A percentile compares a stretch with the other conserved stretches of the same genome.
These are phyloP conservation scores for Mycena sanguinolenta DNA, from an alignment of 768 basidiomycete genomes.

Conservation along the genomic window DNA sequence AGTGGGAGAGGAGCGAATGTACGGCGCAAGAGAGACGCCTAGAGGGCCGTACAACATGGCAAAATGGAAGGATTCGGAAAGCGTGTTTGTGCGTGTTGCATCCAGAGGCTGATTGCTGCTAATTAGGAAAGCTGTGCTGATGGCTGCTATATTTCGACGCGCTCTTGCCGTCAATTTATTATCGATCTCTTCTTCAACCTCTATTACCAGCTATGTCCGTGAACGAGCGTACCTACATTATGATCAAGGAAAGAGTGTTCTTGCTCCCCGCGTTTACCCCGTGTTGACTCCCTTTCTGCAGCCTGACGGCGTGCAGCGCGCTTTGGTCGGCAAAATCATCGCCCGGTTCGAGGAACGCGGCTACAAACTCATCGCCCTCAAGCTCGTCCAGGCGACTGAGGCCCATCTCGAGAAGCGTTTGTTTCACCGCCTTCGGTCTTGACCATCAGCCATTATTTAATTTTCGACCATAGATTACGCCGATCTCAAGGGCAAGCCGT, in stretches of 20 bases:
- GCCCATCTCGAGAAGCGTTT: conserved; percentile 93
- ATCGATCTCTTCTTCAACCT: conserved; percentile 38
- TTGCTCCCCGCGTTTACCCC: not conserved
- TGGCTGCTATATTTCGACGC: too few relatives aligned
- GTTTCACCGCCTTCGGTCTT: conserved; percentile 35
- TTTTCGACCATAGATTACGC: conserved; percentile 79
- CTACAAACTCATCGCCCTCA: conserved; percentile 96
- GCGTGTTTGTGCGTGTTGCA: not conserved
- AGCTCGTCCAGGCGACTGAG: conserved; percentile 84
- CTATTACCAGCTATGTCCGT: conserved; percentile 67
- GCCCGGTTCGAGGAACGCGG: conserved; percentile 97
- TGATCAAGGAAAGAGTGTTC: conserved; percentile 87
- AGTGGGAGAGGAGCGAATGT: conserved; percentile 76
- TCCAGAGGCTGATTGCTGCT: not conserved
- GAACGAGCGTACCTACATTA: conserved; percentile 96
- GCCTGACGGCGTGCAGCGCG: conserved; percentile 99
- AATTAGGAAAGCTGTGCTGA: too few relatives aligned
- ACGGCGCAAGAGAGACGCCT: conserved; percentile 81
- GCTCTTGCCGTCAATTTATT: not conserved
- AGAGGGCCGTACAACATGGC: conserved; percentile 64
- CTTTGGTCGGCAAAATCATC: conserved; percentile 96
- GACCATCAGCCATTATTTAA: conserved; percentile 36
- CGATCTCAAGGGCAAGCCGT: conserved; percentile 93
- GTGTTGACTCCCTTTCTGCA: conserved; percentile 47
- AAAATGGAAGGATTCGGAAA: conserved; percentile 17